Evolutionary conservation across 805 yeast species (phyloP).

Genomic region (Kodamaea kakaduensis): DNA sequence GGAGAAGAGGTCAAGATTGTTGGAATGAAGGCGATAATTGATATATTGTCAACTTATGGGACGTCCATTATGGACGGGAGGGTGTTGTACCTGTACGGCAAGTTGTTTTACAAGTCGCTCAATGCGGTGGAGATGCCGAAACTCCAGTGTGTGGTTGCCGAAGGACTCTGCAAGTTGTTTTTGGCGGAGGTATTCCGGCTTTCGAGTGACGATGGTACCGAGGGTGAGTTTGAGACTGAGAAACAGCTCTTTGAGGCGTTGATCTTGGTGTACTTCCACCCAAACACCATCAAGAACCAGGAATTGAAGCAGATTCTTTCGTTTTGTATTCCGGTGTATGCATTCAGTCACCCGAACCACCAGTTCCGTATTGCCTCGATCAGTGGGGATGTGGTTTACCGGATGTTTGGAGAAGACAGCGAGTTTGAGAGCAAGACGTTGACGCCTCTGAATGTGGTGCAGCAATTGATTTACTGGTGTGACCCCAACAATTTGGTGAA

Average conservation of each 20-base stretch:
- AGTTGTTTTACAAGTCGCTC: slow-evolving; percentile 60
- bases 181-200: slow-evolving; percentile 72
- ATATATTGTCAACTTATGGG: slow-evolving; percentile 76
- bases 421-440: slow-evolving; percentile 32
- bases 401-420: slow-evolving; percentile 45
- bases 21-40: slow-evolving; percentile 70
- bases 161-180: slow-evolving; percentile 78
- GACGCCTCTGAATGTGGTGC: slow-evolving; percentile 45
- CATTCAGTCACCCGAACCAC: slow-evolving; percentile 69
- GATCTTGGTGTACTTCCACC: slow-evolving; percentile 71
- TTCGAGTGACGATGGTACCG: slow-evolving; percentile 16
- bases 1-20: slow-evolving; percentile 57
- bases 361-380: slow-evolving; percentile 62
- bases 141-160: slow-evolving; percentile 78
- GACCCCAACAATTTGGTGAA: slow-evolving; percentile 68
- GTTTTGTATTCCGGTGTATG: slow-evolving; percentile 84
- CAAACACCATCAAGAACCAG: slow-evolving; percentile 57
- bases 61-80: slow-evolving; percentile 55
- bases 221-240: slow-evolving; percentile 26
- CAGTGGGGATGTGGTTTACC: slow-evolving; percentile 60
- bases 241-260: slow-evolving; percentile 59
- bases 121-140: slow-evolving; percentile 54
- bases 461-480: slow-evolving; percentile 79
- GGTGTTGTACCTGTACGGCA: slow-evolving; percentile 18
- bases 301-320: slow-evolving; percentile 74